Evolutionary conservation across 2,329 filamentous ascomycete species (phyloP).

Genomic region (Aspergillus sp.): DNA sequence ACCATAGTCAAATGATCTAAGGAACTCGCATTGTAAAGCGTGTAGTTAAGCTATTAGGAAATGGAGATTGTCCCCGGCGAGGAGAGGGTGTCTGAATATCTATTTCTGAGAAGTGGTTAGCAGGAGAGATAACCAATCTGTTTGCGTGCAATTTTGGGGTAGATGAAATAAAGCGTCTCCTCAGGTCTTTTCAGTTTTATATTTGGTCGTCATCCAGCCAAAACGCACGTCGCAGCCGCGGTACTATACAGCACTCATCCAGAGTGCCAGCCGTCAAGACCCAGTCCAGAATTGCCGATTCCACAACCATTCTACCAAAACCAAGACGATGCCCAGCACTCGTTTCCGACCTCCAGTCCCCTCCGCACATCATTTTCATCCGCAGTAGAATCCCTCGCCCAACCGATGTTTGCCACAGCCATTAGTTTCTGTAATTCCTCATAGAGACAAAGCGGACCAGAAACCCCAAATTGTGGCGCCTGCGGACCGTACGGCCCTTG

Average conservation of each 20-base stretch:
- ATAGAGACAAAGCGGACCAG: constrained; percentile 40
- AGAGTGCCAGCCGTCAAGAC: constrained; percentile 3
- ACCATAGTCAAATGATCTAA: not conserved
- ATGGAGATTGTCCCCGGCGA: not conserved
- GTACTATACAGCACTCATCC: constrained; percentile 23
- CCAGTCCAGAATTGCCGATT: constrained; percentile 14
- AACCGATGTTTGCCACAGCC: constrained; percentile 40
- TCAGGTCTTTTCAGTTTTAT: constrained; percentile 49
- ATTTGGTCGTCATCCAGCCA: constrained; percentile 40
- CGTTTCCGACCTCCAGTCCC: constrained; percentile 4
- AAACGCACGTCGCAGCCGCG: constrained; percentile 27
- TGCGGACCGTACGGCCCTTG: constrained; percentile 3
- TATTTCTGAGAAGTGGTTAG: not conserved
- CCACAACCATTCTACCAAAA: not conserved
- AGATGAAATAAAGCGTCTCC: constrained; percentile 25
- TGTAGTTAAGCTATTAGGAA: not conserved
- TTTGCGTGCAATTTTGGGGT: not conserved
- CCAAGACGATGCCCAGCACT: constrained; percentile 2
- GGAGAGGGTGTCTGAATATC: not conserved
- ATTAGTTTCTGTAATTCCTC: constrained; percentile 44
- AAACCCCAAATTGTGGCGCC: constrained; percentile 40
- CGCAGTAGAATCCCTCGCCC: constrained; percentile 9
- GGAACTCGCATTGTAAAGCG: not conserved
- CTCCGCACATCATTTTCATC: constrained; percentile 7
- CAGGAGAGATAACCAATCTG: not conserved